Conservation (phyloP, 352 stramenopile species). For the Globisporangium yorkense region DNA sequence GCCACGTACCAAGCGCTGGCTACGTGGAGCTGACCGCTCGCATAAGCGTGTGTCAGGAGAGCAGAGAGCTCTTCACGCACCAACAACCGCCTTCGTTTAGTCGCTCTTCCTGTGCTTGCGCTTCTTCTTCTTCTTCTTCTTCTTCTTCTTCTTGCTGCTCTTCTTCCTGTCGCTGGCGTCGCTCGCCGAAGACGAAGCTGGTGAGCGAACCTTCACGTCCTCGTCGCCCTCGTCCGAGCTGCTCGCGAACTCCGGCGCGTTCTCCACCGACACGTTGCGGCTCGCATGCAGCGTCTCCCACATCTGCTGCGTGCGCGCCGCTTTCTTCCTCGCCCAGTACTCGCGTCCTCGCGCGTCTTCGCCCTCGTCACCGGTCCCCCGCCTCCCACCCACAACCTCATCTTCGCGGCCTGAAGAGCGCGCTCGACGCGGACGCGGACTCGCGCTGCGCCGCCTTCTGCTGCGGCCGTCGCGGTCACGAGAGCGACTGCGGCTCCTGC, state of each 20-base stretch:
- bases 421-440: neutral
- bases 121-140: conserved; percentile 18
- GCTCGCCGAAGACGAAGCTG: conserved; percentile 1
- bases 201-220: conserved; percentile 20
- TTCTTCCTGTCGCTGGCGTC: conserved; percentile 13
- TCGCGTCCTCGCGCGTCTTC: conserved; percentile 26
- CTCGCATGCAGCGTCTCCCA: conserved; percentile 41
- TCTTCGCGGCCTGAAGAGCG: neutral
- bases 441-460: neutral
- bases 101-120: conserved; percentile 6
- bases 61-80: no score
- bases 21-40: conserved; percentile 29
- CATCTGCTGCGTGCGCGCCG: conserved; percentile 39
- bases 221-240: conserved; percentile 37
- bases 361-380: neutral
- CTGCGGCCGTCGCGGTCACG: neutral
- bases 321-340: conserved; percentile 59
- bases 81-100: neutral
- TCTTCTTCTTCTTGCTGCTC: conserved; percentile 21
- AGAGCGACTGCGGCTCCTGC: neutral
- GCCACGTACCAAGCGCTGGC: conserved; percentile 47
- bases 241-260: conserved; percentile 37
- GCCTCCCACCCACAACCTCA: neutral
- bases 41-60: neutral
- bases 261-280: conserved; percentile 38